Evolutionary conservation across 371 early-diverging fungal genomes (phyloP).

Genomic region (Umbelopsis sp.): DNA sequence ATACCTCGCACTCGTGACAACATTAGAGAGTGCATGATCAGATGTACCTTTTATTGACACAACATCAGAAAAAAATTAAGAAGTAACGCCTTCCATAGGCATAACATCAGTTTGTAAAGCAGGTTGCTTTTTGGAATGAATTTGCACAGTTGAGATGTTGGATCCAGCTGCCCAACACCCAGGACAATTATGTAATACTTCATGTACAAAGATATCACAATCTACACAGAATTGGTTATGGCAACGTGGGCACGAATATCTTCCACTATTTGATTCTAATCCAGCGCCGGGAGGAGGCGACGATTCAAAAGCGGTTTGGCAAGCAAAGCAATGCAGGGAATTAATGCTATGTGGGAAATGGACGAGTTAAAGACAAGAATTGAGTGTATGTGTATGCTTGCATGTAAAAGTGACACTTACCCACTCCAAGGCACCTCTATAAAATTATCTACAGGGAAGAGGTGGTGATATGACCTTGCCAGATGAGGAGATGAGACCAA

Average conservation of each 20-base stretch:
- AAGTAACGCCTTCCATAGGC: conserved; percentile 7
- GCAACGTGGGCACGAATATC: conserved; percentile 81
- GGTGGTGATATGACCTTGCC: conserved; percentile 94
- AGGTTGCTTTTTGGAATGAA: not conserved
- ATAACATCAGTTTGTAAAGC: not conserved
- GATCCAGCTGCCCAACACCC: conserved; percentile 64
- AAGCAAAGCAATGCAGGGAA: conserved; percentile 47
- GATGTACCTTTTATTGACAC: conserved; percentile 10
- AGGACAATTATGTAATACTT: conserved; percentile 92
- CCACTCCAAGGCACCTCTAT: conserved; percentile 56
- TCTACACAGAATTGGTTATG: conserved; percentile 85
- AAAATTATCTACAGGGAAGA: conserved; percentile 88
- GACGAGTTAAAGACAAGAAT: not conserved
- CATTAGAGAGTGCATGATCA: not conserved
- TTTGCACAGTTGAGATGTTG: conserved; percentile 4
- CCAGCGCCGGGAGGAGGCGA: conserved; percentile 18
- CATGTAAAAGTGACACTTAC: conserved; percentile 24
- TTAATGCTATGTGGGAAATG: conserved; percentile 16
- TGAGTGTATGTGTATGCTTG: not conserved
- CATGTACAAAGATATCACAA: conserved; percentile 94
- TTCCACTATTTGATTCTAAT: conserved; percentile 16
- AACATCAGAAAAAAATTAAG: not conserved
- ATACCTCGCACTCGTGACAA: not conserved
- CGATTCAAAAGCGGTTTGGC: conserved; percentile 44
- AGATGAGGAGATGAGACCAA: conserved; percentile 91